Evolutionary conservation across 2,329 filamentous ascomycete genomes (phyloP), one percentile per base, ranked within the genome.

Genomic region (Corynespora cassiicola): DNA sequence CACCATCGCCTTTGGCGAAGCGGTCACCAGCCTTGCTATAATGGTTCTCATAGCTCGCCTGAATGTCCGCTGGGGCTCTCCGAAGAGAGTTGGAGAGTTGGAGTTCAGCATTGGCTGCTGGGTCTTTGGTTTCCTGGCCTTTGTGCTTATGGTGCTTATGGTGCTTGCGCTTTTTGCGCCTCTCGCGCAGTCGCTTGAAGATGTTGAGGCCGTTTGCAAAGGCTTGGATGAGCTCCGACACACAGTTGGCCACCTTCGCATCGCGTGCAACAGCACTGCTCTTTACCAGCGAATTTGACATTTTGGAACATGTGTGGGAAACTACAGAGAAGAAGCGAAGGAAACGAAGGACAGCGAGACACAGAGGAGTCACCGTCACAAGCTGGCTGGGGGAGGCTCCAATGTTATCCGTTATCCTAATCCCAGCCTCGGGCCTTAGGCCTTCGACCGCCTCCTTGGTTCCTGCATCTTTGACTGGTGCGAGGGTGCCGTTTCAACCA

Each of bases 161-260:
- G 18, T 54, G 57, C 44, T 61, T 68, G 40, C 56, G 55, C 42
- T 57, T 63, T 35, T 54, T 52, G 23, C 59, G 52, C 30, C 59
- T 52, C 37, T 70, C 63, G 11, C 67, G 61, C 22, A 74, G 51
- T 39, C 66, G 61, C 47, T 68, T 73, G 58, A 75, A 72, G 12
- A 75, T 67, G 46, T 75, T 69, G 20, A 75, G 56, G 17, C 72
- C 71, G 47, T 68, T 69, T 23, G 69, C 61, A 48, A 75, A 75
- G 6, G 73, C 72, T 25, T 68, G 65, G 21, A 75, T 66, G 37
- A 75, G 69, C 21, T 68, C 66, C 12, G 63, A 53, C 12, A 75
- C 69, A 33, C 65, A 68, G 35, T 40, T 59, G 9, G 59, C 50
- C 33, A 66, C 63, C 38, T 48, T 36, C 6, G 25, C 32, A 6